Percentiles rank a stretch among this genome's conserved stretches.
These are phyloP conservation scores for Sporothrix luriei DNA, from an alignment of 2,329 filamentous ascomycete genomes.

Conservation along the genomic window DNA sequence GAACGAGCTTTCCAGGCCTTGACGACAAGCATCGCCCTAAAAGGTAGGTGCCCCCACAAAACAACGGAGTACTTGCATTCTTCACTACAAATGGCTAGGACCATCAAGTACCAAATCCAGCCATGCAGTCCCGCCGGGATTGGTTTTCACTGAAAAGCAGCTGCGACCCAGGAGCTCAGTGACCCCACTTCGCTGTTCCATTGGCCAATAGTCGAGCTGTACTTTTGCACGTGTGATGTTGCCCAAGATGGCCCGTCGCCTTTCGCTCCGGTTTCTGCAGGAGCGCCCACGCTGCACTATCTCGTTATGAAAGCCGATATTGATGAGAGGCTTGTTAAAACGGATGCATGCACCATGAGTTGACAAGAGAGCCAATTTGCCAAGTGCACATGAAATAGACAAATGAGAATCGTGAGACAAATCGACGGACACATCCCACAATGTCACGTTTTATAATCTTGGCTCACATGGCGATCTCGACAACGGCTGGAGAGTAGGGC, in stretches of 20 bases:
- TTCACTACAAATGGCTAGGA: background rate
- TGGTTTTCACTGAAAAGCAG: background rate
- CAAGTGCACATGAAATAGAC: background rate
- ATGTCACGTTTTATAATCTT: background rate
- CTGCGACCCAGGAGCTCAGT: slow-evolving; percentile 1
- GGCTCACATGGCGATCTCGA: background rate
- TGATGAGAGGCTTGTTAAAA: background rate
- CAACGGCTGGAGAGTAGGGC: background rate
- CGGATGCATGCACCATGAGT: slow-evolving; percentile 6
- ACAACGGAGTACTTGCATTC: background rate
- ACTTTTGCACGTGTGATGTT: slow-evolving; percentile 25
- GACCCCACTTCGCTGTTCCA: background rate
- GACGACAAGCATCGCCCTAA: background rate
- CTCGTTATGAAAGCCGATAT: background rate
- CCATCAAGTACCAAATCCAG: slow-evolving; percentile 6
- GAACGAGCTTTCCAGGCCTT: slow-evolving; percentile 2
- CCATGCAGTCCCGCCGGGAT: background rate
- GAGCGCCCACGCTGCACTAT: slow-evolving; percentile 8
- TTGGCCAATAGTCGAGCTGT: slow-evolving; percentile 28
- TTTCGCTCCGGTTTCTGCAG: slow-evolving; percentile 4
- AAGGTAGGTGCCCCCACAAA: background rate
- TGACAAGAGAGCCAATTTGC: background rate
- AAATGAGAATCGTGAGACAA: no score
- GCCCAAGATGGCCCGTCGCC: background rate
- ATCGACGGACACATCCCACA: background rate